Evolutionary conservation across 2,329 filamentous ascomycete species (phyloP).

Genomic region (Cordyceps farinosa): DNA sequence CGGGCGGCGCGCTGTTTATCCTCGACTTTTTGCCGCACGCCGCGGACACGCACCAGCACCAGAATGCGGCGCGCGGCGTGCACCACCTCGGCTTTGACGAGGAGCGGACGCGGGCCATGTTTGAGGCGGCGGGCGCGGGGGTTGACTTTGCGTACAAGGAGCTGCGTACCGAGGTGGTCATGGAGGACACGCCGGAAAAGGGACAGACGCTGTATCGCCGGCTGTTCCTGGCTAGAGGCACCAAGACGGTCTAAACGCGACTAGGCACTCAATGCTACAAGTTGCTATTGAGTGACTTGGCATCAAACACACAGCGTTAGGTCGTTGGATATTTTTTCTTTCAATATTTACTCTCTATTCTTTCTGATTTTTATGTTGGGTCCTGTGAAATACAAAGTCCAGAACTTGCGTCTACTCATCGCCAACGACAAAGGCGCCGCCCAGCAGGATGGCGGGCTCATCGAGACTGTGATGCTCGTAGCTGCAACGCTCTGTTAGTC

Average conservation of each 20-base stretch:
- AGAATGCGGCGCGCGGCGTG: slow-evolving; percentile 46
- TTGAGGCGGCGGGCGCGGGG: slow-evolving; percentile 58
- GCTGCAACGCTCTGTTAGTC: slow-evolving; percentile 37
- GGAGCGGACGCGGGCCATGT: slow-evolving; percentile 56
- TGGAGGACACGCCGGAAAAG: slow-evolving; percentile 30
- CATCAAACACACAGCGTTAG: neutral
- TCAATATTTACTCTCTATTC: neutral
- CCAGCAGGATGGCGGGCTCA: slow-evolving; percentile 76
- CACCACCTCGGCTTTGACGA: slow-evolving; percentile 64
- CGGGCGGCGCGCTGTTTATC: slow-evolving; percentile 64
- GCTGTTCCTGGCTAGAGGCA: slow-evolving; percentile 48
- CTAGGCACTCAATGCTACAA: neutral
- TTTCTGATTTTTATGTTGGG: too few species aligned
- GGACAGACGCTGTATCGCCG: slow-evolving; percentile 32
- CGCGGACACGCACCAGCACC: slow-evolving; percentile 22
- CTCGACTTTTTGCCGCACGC: slow-evolving; percentile 63
- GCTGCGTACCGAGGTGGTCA: slow-evolving; percentile 48
- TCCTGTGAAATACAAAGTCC: too few species aligned
- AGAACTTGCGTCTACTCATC: slow-evolving; percentile 12
- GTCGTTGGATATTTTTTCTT: too few species aligned
- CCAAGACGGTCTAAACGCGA: slow-evolving; percentile 28
- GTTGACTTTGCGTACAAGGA: slow-evolving; percentile 55
- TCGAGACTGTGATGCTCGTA: slow-evolving; percentile 77
- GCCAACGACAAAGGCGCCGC: slow-evolving; percentile 63
- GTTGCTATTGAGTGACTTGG: neutral